Evolutionary conservation across 2,329 filamentous ascomycete genomes (phyloP).

Genomic region (Nigrospora osmanthi): DNA sequence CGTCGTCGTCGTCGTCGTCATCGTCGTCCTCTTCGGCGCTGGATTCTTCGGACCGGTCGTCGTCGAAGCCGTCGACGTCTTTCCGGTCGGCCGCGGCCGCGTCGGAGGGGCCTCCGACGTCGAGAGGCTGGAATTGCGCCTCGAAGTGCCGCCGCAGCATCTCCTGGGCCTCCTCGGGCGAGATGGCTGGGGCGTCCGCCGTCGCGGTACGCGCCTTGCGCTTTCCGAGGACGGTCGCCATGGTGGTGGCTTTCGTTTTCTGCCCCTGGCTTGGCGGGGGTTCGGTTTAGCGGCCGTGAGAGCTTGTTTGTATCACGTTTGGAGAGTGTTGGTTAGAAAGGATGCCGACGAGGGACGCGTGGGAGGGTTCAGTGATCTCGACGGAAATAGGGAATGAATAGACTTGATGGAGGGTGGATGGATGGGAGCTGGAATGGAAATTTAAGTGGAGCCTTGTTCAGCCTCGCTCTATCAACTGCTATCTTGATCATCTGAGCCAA

Average conservation of each 20-base stretch:
- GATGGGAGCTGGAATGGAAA: too few relatives aligned
- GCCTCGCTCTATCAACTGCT: too few relatives aligned
- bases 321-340: too few relatives aligned
- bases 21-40: slow-evolving; percentile 2
- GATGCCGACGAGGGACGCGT: too few relatives aligned
- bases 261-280: not conserved
- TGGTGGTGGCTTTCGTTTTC: too few relatives aligned
- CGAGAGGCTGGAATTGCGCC: slow-evolving; percentile 71
- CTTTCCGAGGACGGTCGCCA: slow-evolving; percentile 34
- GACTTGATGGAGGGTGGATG: too few relatives aligned
- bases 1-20: slow-evolving; percentile 20
- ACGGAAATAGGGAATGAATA: too few relatives aligned
- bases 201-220: slow-evolving; percentile 29
- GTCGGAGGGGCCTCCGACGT: slow-evolving; percentile 13
- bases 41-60: slow-evolving; percentile 6
- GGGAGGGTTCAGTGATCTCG: too few relatives aligned
- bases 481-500: too few relatives aligned
- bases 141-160: slow-evolving; percentile 83
- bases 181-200: slow-evolving; percentile 15
- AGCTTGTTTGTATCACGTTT: too few relatives aligned
- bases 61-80: slow-evolving; percentile 21
- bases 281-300: too few relatives aligned
- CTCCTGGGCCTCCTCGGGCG: slow-evolving; percentile 54
- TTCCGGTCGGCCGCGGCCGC: slow-evolving; percentile 11
- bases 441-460: too few relatives aligned